Evolutionary conservation across 2,329 filamentous ascomycete genomes (phyloP).

Genomic region (Aureobasidium sp.): DNA sequence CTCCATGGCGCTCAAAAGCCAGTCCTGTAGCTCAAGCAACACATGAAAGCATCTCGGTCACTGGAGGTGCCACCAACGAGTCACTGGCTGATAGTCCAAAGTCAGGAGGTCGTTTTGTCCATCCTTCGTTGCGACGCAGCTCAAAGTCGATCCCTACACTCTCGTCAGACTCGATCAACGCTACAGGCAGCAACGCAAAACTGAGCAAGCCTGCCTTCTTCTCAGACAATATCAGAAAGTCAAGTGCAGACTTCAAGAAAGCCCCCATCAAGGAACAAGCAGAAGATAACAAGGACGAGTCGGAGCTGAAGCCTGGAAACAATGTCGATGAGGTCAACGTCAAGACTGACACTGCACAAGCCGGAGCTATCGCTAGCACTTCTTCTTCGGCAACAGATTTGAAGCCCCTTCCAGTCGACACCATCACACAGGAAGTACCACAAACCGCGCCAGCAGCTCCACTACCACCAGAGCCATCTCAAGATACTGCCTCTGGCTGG

Average conservation of each 20-base stretch:
- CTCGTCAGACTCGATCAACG: constrained; percentile 51
- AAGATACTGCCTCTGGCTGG: constrained; percentile 28
- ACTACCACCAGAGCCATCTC: constrained; percentile 46
- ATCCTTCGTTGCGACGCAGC: constrained; percentile 23
- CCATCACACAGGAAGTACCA: background rate
- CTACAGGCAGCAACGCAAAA: constrained; percentile 37
- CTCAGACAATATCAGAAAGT: constrained; percentile 21
- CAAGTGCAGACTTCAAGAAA: constrained; percentile 11
- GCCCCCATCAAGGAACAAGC: background rate
- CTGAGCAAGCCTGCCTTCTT: constrained; percentile 28
- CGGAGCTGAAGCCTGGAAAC: constrained; percentile 8
- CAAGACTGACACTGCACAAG: constrained; percentile 29
- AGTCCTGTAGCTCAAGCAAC: constrained; percentile 52
- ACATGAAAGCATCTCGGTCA: constrained; percentile 50
- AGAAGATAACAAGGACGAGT: constrained; percentile 21
- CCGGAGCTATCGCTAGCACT: constrained; percentile 19
- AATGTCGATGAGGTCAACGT: constrained; percentile 8
- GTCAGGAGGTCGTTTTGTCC: constrained; percentile 19
- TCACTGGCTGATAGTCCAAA: constrained; percentile 36
- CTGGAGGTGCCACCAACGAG: constrained; percentile 47
- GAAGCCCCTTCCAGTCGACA: background rate
- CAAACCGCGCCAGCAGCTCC: constrained; percentile 31
- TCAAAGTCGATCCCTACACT: constrained; percentile 51
- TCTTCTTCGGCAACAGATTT: background rate
- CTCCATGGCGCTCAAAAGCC: constrained; percentile 51